Evolutionary conservation across 1,284 basidiomycete species (phyloP).

Genomic region (Cystobasidium pallidum): DNA sequence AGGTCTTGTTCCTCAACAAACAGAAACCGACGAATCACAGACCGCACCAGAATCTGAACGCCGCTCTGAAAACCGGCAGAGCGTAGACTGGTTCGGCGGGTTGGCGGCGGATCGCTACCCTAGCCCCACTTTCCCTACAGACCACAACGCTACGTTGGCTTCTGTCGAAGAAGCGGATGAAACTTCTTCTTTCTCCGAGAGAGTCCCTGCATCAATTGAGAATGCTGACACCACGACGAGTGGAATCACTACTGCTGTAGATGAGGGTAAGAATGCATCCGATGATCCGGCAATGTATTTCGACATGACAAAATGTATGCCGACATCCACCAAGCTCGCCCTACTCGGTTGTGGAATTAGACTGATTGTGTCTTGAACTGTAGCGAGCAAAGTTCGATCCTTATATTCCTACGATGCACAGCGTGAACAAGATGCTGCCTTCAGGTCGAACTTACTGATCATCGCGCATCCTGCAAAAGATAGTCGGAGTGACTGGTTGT

Average conservation of each 20-base stretch:
- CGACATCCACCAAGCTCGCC: constrained; percentile 58
- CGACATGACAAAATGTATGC: constrained; percentile 65
- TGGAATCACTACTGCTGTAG: not conserved
- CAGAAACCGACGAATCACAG: not conserved
- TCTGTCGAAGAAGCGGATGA: constrained; percentile 65
- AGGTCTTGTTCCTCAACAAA: not conserved
- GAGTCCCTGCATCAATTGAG: no score
- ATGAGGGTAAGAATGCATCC: constrained; percentile 44
- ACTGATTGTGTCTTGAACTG: constrained; percentile 2
- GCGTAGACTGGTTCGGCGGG: constrained; percentile 87
- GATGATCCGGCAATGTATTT: constrained; percentile 73
- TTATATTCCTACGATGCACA: constrained; percentile 50
- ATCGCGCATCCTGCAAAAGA: constrained; percentile 85
- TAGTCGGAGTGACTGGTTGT: constrained; percentile 74
- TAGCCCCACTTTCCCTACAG: constrained; percentile 15
- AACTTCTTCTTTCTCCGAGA: constrained; percentile 58
- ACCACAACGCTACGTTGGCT: constrained; percentile 57
- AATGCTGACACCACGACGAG: no score
- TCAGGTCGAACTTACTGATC: constrained; percentile 79
- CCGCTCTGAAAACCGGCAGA: constrained; percentile 67
- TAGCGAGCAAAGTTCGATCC: constrained; percentile 62
- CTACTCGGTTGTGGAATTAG: not conserved
- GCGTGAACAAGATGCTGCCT: constrained; percentile 72
- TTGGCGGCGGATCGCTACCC: constrained; percentile 71
- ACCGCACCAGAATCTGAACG: not conserved